Percentiles rank a stretch among this genome's conserved stretches.
Conservation (phyloP, 768 basidiomycete genomes). For the Calocybe indica region DNA sequence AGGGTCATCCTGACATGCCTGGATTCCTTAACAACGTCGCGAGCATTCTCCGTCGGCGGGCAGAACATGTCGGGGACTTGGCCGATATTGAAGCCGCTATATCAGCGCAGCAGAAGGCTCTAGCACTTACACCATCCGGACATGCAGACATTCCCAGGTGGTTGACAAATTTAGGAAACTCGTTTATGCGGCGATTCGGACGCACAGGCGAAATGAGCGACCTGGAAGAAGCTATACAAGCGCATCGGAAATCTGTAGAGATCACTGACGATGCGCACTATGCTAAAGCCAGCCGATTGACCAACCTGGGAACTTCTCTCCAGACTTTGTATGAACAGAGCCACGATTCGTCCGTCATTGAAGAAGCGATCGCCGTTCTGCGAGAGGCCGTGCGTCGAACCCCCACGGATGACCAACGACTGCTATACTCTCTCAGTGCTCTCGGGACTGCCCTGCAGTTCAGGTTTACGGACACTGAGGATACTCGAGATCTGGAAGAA, state of each 20-base stretch:
- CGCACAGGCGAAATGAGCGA: constrained; percentile 5
- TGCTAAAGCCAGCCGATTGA: constrained; percentile 7
- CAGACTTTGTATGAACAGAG: background rate
- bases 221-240: constrained; percentile 5
- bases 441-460: constrained; percentile 7
- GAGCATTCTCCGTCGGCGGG: constrained; percentile 3
- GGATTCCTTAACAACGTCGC: constrained; percentile 9
- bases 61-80: constrained; percentile 3
- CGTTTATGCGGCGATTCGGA: constrained; percentile 9
- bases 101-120: background rate
- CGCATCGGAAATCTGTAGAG: constrained; percentile 5
- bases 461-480: constrained; percentile 1
- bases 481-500: constrained; percentile 8
- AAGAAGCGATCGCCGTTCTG: constrained; percentile 5
- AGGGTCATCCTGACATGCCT: background rate
- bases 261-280: constrained; percentile 9
- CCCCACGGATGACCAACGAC: constrained; percentile 9
- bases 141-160: background rate
- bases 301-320: constrained; percentile 10
- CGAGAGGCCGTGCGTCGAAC: constrained; percentile 6
- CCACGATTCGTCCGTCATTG: constrained; percentile 4
- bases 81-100: constrained; percentile 7
- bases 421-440: constrained; percentile 8
- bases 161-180: constrained; percentile 5
- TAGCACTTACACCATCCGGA: background rate